Evolutionary conservation across 768 basidiomycete genomes (phyloP), one percentile per base, ranked within the genome.

Genomic region (Lepiota venenata): DNA sequence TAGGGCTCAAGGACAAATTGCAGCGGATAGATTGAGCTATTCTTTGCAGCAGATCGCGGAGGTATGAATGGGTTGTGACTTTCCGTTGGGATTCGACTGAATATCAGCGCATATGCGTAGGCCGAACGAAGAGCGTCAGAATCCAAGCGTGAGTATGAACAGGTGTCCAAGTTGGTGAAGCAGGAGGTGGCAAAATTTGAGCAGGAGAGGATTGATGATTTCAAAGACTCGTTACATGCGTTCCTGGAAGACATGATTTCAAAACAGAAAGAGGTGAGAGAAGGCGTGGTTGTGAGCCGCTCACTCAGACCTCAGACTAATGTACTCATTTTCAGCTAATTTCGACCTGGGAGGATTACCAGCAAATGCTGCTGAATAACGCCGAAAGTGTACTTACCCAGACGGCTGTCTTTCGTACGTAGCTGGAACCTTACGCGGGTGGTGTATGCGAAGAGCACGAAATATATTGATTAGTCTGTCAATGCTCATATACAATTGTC

Each of bases 141-240:
- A 44, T 80, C 88, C 0, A 91, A 88, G 64, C 82, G 83, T 47
- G 96, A 97, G 59, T 99, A 89, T 64, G 95, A 98, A 41, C 82
- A 88, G 18, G 87, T 88, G 11, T 91, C 93, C 16, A 88, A 88
- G 59, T 73, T 97, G 16, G 85, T 93, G 61, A 98, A 98, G 70
- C 72, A 81, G 3, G 97, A 99, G 71, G 83, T 94, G 58, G 84
- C 83, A 4, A 77, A 96, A 40, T 98, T 98, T 64, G 96, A 99
- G 71, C 82, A 85, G 64, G 96, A 97, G 70, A 82, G 95, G 40
- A 80, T 98, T 21, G 89, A 92, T 45, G 96, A 98, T 66, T 97
- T 98, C 70, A 95, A 94, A 69, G 76, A 80, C 41, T 79, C 87
- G 2, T 67, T 99, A 59, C 88, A 92, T 67, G 78, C 78, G 3